Base-by-base conservation (phyloP, 371 early-diverging fungal species). In the Mortierella sp. region DNA sequence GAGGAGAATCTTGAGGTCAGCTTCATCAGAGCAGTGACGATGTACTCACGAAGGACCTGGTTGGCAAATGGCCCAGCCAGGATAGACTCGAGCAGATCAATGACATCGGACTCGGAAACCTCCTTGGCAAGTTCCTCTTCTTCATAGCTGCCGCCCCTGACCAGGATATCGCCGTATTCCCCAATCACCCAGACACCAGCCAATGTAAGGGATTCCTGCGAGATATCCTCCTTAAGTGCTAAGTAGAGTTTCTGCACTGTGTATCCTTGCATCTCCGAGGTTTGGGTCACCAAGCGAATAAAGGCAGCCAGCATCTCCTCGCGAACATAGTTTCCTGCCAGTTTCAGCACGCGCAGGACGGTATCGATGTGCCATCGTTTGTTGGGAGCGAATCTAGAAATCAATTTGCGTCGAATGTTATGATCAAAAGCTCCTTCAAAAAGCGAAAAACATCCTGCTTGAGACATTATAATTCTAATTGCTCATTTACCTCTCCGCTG, bases 331-430 rank as follows among this genome's bases (percentile, higher is more conserved):
- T 85, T 86, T 42, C 94, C 94, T 39, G 92, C 94, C 48, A 90
- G 78, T 56, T 90, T 93, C 34, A 98, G 80, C 54, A 97, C 95
- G 9, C 97, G 91, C 57, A 94, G 72, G 65, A 97, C 90, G 6
- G 97, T 97, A 70, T 99, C 99, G 52, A 98, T 88, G 70, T 97
- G 95, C 99, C 99, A 99, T 52, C 96, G 88, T 75, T 90, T 91
- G 81, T 97, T 97, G 26, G 92, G 92, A n/a, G 92, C 92, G 57
- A 88, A 90, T 53, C 88, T 83, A 71, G 3, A 41, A 23, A 11
- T 17, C 17, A 5, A 6, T 1, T 24, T 8, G 17, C 2, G 17
- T 34, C 31, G n/a, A n/a, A n/a, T n/a, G n/a, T n/a, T n/a, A n/a
- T n/a, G n/a, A n/a, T n/a, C n/a, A n/a, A n/a, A n/a, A n/a, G n/a